These are phyloP conservation scores for Hura crepitans DNA, from an alignment of 441 rosid genomes.

Conservation along the genomic window DNA sequence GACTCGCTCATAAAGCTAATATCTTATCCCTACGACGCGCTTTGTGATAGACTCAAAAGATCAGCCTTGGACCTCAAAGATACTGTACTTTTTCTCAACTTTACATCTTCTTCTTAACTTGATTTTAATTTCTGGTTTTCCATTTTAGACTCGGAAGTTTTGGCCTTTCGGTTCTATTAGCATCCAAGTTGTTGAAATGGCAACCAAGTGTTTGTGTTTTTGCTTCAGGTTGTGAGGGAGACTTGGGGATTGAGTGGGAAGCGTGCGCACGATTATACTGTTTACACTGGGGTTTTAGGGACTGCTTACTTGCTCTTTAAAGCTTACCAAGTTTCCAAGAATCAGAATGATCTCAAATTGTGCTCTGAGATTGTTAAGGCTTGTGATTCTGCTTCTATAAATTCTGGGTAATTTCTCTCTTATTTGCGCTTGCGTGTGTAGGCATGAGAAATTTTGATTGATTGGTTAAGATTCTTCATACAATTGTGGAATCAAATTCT, in stretches of 20 bases:
- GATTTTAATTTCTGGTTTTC: background rate
- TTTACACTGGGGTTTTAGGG: slow-evolving; percentile 61
- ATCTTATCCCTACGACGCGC: slow-evolving; percentile 33
- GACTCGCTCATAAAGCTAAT: slow-evolving; percentile 40
- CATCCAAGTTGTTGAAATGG: background rate
- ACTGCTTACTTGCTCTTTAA: slow-evolving; percentile 60
- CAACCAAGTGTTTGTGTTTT: slow-evolving; percentile 11
- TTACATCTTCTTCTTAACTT: background rate
- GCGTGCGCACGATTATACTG: slow-evolving; percentile 45
- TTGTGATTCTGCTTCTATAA: slow-evolving; percentile 60
- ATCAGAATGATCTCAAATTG: slow-evolving; percentile 46
- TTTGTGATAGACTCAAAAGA: slow-evolving; percentile 34
- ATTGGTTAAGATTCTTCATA: background rate
- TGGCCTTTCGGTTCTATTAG: background rate
- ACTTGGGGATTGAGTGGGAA: slow-evolving; percentile 48
- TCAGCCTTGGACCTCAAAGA: slow-evolving; percentile 48
- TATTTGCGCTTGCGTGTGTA: background rate
- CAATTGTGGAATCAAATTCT: background rate
- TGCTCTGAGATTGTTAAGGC: slow-evolving; percentile 54
- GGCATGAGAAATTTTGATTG: too few species aligned
- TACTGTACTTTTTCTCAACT: slow-evolving; percentile 22
- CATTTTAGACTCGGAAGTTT: background rate
- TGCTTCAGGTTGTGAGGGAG: slow-evolving; percentile 51
- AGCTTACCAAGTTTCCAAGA: slow-evolving; percentile 49
- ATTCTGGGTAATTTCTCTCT: slow-evolving; percentile 40